These are phyloP conservation scores for Pezicula rhizophila DNA, from an alignment of 2,329 filamentous ascomycete species.

Conservation along the genomic window DNA sequence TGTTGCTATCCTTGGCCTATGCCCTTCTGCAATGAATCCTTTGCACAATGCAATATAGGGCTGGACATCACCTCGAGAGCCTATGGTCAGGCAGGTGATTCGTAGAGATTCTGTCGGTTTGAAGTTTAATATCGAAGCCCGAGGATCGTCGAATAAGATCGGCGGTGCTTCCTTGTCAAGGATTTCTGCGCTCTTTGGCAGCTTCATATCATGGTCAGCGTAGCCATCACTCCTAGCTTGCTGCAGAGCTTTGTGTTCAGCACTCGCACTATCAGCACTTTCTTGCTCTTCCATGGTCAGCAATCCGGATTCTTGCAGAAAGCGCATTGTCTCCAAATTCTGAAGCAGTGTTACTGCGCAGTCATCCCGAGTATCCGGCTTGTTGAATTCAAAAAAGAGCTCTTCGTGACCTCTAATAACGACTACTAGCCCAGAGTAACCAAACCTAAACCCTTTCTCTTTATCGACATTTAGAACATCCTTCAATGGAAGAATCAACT, in stretches of 20 bases:
- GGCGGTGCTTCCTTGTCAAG: conserved; percentile 55
- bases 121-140: conserved; percentile 83
- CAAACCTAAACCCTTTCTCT: conserved; percentile 89
- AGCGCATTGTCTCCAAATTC: conserved; percentile 66
- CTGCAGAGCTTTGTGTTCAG: conserved; percentile 75
- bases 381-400: conserved; percentile 88
- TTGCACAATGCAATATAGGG: conserved; percentile 97
- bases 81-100: conserved; percentile 92
- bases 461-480: conserved; percentile 93
- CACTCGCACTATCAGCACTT: conserved; percentile 67
- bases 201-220: conserved; percentile 42
- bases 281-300: conserved; percentile 63
- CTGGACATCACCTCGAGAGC: conserved; percentile 91
- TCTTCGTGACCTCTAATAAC: conserved; percentile 93
- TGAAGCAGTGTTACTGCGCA: conserved; percentile 77
- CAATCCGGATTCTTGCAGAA: conserved; percentile 62
- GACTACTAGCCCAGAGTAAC: conserved; percentile 85
- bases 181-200: conserved; percentile 40
- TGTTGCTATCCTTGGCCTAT: conserved; percentile 81
- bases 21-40: conserved; percentile 79
- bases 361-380: conserved; percentile 75
- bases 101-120: conserved; percentile 74
- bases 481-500: conserved; percentile 82
- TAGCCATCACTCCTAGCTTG: conserved; percentile 58
- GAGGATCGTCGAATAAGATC: conserved; percentile 83